phyloP scores from a whole-genome alignment of 495 filamentous ascomycete species.

The Penicillium canariense region DNA sequence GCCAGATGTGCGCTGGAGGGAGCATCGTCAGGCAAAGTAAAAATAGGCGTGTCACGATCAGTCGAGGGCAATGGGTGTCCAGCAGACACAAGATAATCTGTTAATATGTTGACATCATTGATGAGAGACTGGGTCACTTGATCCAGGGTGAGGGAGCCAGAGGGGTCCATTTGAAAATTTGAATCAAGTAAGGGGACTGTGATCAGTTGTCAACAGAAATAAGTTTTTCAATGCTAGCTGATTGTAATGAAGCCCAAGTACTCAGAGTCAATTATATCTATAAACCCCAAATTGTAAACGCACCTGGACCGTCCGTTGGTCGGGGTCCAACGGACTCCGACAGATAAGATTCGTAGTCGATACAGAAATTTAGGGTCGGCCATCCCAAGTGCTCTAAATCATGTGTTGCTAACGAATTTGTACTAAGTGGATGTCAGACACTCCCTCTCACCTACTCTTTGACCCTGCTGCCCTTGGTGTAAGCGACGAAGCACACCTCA shows the following conservation, averaged over 20 bases:
- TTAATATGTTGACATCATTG: background rate
- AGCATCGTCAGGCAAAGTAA: background rate
- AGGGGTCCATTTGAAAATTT: background rate
- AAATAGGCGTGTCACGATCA: background rate
- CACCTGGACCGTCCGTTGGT: no score
- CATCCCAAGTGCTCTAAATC: no score
- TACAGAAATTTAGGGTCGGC: no score
- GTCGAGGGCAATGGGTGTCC: background rate
- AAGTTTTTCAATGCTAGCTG: background rate
- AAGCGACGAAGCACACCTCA: no score
- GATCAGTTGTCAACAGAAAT: background rate
- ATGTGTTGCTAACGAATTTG: no score
- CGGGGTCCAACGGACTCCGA: no score
- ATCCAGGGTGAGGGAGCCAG: background rate
- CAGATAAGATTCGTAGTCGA: no score
- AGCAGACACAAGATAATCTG: background rate
- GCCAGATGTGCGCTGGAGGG: background rate
- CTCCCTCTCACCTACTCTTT: no score
- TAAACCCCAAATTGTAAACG: no score
- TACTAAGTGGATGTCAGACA: no score
- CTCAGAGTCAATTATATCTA: no score
- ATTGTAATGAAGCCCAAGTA: background rate
- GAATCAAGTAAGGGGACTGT: background rate
- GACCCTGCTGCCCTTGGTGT: no score
- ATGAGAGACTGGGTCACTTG: background rate